phyloP scores from a whole-genome alignment of 2,329 filamentous ascomycete species.

The Colletotrichum cuscutae region DNA sequence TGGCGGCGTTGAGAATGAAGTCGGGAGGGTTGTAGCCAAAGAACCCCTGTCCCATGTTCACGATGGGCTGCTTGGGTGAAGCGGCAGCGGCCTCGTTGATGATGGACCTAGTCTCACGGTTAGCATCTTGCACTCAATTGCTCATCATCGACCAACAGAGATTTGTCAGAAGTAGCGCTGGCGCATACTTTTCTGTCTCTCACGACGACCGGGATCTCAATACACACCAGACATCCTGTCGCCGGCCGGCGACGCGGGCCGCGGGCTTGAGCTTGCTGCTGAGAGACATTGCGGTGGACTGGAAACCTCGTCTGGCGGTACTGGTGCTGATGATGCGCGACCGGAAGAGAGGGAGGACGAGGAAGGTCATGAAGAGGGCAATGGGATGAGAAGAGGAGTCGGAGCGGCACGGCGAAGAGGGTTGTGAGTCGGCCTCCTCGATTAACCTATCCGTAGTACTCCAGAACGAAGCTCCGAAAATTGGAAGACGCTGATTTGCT shows the following conservation, averaged over 20 bases:
- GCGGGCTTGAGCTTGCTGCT: constrained; percentile 61
- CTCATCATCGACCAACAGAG: too few species aligned
- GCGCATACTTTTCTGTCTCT: background rate
- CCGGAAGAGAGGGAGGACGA: constrained; percentile 33
- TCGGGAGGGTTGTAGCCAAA: constrained; percentile 94
- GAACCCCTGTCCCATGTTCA: constrained; percentile 76
- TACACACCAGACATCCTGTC: constrained; percentile 64
- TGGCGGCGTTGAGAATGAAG: constrained; percentile 92
- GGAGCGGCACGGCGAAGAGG: background rate
- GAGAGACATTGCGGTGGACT: constrained; percentile 50
- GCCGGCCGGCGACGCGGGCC: constrained; percentile 58
- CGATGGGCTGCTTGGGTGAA: constrained; percentile 71
- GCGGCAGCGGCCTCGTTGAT: constrained; percentile 73
- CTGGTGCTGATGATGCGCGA: constrained; percentile 33
- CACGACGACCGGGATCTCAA: background rate
- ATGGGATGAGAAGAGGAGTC: background rate
- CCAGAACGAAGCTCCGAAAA: constrained; percentile 16
- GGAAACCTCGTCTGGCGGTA: constrained; percentile 31
- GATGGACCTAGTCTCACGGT: constrained; percentile 61
- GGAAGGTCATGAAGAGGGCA: constrained; percentile 28
- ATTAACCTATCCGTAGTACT: background rate
- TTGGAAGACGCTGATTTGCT: constrained; percentile 33
- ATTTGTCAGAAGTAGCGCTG: background rate
- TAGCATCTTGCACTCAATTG: background rate
- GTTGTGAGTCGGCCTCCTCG: background rate